phyloP scores from a whole-genome alignment of 371 early-diverging fungal genomes.

The Saksenaea oblongispora region DNA sequence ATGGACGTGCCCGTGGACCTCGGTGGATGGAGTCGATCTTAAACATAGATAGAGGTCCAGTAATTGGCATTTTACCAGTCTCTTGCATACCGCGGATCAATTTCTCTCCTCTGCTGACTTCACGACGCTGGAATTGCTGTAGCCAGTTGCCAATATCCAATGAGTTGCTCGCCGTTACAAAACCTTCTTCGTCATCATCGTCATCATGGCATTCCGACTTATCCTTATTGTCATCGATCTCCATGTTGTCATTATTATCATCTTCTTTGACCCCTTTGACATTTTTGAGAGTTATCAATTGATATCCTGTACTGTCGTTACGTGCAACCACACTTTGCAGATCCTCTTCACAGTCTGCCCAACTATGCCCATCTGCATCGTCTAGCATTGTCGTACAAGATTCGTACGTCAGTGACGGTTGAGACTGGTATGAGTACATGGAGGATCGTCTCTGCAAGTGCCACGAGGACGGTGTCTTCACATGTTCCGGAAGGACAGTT shows the following conservation, averaged over 20 bases:
- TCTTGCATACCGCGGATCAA: not conserved
- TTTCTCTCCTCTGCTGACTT: not conserved
- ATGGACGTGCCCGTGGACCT: not conserved
- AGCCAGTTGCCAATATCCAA: not conserved
- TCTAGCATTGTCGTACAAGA: not conserved
- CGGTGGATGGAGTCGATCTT: not conserved
- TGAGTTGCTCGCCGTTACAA: not conserved
- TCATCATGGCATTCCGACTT: not conserved
- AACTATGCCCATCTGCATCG: not conserved
- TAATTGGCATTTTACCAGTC: not conserved
- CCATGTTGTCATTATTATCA: not conserved
- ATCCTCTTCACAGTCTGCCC: not conserved
- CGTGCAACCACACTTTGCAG: not conserved
- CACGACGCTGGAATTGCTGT: not conserved
- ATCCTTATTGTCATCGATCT: not conserved
- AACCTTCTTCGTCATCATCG: not conserved
- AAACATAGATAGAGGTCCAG: not conserved
- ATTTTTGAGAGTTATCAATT: not conserved
- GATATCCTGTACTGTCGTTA: not conserved
- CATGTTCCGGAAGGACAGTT: constrained; percentile 12
- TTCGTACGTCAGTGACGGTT: not conserved
- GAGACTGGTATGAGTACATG: not conserved
- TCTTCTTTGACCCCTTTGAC: not conserved
- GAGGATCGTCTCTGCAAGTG: not conserved
- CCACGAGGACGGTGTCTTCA: constrained; percentile 1